A percentile compares a stretch with the other conserved stretches of the same genome.
Conservation (phyloP, 2,329 filamentous ascomycete genomes). For the Claviceps humidiphila region DNA sequence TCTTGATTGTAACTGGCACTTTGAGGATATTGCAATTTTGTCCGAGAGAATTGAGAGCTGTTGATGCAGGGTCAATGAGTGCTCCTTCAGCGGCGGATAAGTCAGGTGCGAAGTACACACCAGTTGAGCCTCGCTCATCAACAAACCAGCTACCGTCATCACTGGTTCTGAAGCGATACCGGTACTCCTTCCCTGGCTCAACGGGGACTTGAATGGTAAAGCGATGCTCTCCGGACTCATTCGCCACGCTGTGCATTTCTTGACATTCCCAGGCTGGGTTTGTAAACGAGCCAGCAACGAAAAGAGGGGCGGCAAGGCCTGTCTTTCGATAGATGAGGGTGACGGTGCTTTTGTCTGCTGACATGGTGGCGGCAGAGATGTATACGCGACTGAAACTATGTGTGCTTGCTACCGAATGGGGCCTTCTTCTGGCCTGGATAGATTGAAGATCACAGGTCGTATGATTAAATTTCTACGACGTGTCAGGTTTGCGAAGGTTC, state of each 20-base stretch:
- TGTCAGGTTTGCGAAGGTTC: no score
- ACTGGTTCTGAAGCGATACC: conserved; percentile 64
- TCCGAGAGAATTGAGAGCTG: conserved; percentile 6
- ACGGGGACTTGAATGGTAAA: conserved; percentile 46
- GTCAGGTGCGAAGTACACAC: conserved; percentile 24
- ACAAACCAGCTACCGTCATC: conserved; percentile 56
- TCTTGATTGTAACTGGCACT: conserved; percentile 8
- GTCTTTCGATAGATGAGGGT: conserved; percentile 48
- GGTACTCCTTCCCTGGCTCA: conserved; percentile 44
- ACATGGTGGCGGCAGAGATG: conserved; percentile 4
- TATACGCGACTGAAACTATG: neutral
- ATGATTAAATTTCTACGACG: no score
- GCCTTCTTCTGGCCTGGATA: neutral
- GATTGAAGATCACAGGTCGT: neutral
- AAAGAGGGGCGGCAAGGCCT: conserved; percentile 53
- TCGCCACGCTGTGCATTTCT: conserved; percentile 47
- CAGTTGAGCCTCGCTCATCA: conserved; percentile 44
- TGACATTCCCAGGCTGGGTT: conserved; percentile 51
- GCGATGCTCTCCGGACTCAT: conserved; percentile 38
- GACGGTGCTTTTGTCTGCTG: conserved; percentile 24
- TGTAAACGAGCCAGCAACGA: conserved; percentile 56
- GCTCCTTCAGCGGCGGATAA: neutral
- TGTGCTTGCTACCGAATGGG: neutral
- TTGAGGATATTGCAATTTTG: conserved; percentile 9
- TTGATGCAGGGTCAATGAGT: neutral